These are phyloP conservation scores for Talaromyces islandicus DNA, from an alignment of 2,329 filamentous ascomycete genomes.

Conservation along the genomic window DNA sequence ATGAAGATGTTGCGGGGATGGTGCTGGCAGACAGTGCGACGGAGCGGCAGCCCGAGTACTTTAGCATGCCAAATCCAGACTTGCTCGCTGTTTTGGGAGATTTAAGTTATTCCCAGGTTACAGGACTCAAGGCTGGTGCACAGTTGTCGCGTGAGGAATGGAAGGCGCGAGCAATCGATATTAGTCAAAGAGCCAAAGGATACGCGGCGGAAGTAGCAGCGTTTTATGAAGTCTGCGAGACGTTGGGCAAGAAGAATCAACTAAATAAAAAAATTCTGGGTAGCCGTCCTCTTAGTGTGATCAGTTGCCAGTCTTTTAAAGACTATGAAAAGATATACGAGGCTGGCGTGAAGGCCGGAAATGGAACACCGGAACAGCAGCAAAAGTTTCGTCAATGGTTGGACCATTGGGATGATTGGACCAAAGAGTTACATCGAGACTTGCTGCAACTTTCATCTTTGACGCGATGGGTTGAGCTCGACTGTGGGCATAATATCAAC, in stretches of 20 bases:
- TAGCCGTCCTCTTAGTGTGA: slow-evolving; percentile 27
- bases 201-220: slow-evolving; percentile 18
- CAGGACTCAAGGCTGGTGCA: slow-evolving; percentile 22
- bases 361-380: slow-evolving; percentile 27
- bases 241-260: slow-evolving; percentile 26
- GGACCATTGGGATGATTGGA: slow-evolving; percentile 22
- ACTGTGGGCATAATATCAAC: slow-evolving; percentile 36
- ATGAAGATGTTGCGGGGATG: slow-evolving; percentile 27
- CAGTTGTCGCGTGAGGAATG: slow-evolving; percentile 29
- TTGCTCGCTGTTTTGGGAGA: slow-evolving; percentile 24
- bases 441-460: slow-evolving; percentile 28
- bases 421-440: slow-evolving; percentile 23
- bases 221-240: slow-evolving; percentile 19
- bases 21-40: slow-evolving; percentile 32
- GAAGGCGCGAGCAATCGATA: slow-evolving; percentile 25
- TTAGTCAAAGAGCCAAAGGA: slow-evolving; percentile 17
- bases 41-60: slow-evolving; percentile 26
- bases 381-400: slow-evolving; percentile 23
- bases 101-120: slow-evolving; percentile 26
- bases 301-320: slow-evolving; percentile 25
- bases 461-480: slow-evolving; percentile 24
- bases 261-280: slow-evolving; percentile 21
- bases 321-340: slow-evolving; percentile 31
- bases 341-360: slow-evolving; percentile 24
- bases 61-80: slow-evolving; percentile 25